Conservation (phyloP, 2,329 filamentous ascomycete species). For the Aureobasidium sp. region DNA sequence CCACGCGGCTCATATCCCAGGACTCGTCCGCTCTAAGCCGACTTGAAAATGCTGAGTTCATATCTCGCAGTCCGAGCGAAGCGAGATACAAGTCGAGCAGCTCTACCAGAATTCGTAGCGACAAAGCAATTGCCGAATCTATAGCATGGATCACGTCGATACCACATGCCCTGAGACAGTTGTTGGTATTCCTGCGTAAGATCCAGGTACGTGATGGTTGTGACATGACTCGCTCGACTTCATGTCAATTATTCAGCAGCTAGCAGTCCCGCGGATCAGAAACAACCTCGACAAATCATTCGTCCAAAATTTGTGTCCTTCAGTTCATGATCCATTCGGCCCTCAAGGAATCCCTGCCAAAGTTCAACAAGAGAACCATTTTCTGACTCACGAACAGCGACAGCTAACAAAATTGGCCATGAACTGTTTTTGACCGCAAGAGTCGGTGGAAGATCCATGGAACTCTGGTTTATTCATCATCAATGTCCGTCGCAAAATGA, state of each 20-base stretch:
- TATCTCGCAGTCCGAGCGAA: background rate
- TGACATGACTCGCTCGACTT: background rate
- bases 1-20: background rate
- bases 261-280: background rate
- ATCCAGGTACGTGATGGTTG: background rate
- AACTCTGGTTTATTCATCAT: no score
- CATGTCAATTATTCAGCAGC: background rate
- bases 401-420: background rate
- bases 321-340: background rate
- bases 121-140: background rate
- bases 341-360: background rate
- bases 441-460: background rate
- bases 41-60: background rate
- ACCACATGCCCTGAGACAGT: background rate
- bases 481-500: background rate
- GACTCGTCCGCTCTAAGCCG: constrained; percentile 2
- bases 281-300: background rate
- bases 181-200: background rate
- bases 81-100: background rate
- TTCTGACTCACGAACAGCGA: background rate
- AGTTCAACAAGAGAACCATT: background rate
- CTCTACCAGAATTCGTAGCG: no score
- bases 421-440: background rate
- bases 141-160: background rate
- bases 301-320: background rate